Conservation (phyloP, 176 grass and related monocot genomes). For the Oryza australiensis region DNA sequence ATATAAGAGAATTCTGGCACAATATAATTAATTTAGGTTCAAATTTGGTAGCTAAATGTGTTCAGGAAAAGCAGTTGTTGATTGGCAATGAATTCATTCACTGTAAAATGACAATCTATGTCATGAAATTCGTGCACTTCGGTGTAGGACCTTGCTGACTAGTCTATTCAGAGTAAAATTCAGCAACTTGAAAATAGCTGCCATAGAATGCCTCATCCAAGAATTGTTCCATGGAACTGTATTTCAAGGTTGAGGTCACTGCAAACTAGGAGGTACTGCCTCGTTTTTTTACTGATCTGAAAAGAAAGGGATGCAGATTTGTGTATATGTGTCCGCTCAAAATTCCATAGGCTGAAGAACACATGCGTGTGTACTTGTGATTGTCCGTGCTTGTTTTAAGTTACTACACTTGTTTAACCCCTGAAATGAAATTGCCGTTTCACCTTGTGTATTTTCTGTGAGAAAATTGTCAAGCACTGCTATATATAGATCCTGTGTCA, state of each 20-base stretch:
- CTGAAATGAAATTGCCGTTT: background rate
- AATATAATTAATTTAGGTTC: background rate
- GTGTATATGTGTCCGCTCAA: background rate
- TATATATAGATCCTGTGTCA: background rate
- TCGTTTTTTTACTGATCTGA: background rate
- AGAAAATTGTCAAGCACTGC: background rate
- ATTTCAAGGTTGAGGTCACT: background rate
- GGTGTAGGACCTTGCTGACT: background rate
- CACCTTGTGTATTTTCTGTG: slow-evolving; percentile 8
- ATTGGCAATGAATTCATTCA: background rate
- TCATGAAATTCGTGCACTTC: background rate
- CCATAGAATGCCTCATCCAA: background rate
- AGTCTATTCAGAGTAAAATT: background rate
- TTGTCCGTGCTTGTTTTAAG: background rate
- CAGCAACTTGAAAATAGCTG: background rate
- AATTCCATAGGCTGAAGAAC: background rate
- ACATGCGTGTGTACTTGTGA: background rate
- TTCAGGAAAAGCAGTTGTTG: background rate
- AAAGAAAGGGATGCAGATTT: background rate
- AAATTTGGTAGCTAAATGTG: slow-evolving; percentile 6
- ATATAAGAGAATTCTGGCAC: slow-evolving; percentile 7
- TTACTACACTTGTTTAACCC: background rate
- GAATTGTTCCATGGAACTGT: background rate
- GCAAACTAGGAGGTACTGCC: background rate
- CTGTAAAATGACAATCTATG: background rate